Evolutionary conservation across 2,329 filamentous ascomycete species (phyloP).

Genomic region (Ophiostoma pallidulum): DNA sequence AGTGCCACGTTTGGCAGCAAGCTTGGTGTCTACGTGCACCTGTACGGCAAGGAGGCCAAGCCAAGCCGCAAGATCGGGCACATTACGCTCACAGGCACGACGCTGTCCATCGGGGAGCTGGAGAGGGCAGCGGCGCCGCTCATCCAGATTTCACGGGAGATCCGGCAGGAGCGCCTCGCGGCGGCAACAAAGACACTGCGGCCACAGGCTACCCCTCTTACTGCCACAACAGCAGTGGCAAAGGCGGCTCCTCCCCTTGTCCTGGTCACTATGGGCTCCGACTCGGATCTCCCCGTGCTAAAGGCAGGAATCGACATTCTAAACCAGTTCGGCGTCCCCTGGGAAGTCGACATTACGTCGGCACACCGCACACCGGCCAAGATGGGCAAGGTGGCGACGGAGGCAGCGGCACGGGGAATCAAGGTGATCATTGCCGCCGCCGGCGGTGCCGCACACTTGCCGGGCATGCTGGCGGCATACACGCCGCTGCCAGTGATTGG

Average conservation of each 20-base stretch:
- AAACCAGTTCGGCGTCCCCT: conserved; percentile 60
- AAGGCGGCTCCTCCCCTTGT: conserved; percentile 45
- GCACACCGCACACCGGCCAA: conserved; percentile 64
- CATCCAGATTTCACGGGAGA: conserved; percentile 52
- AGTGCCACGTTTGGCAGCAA: conserved; percentile 33
- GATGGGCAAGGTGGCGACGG: conserved; percentile 58
- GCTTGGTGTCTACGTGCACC: conserved; percentile 56
- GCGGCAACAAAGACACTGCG: conserved; percentile 30
- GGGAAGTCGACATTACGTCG: conserved; percentile 65
- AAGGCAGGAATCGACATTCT: conserved; percentile 57
- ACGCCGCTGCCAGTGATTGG: conserved; percentile 68
- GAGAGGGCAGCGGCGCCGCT: conserved; percentile 54
- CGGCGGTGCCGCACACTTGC: conserved; percentile 62
- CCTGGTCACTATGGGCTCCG: conserved; percentile 75
- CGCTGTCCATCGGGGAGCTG: conserved; percentile 52
- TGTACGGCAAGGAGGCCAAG: conserved; percentile 86
- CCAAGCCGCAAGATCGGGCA: conserved; percentile 93
- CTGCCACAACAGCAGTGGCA: neutral
- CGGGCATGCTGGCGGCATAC: conserved; percentile 65
- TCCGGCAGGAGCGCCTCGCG: conserved; percentile 45
- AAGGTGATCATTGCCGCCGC: conserved; percentile 69
- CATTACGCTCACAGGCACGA: conserved; percentile 67
- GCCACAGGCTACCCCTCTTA: conserved; percentile 17
- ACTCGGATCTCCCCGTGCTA: conserved; percentile 64
- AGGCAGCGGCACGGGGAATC: conserved; percentile 55